Evolutionary conservation across 257 asterid genomes (phyloP).

Genomic region (Nicotiana sylvestris): DNA sequence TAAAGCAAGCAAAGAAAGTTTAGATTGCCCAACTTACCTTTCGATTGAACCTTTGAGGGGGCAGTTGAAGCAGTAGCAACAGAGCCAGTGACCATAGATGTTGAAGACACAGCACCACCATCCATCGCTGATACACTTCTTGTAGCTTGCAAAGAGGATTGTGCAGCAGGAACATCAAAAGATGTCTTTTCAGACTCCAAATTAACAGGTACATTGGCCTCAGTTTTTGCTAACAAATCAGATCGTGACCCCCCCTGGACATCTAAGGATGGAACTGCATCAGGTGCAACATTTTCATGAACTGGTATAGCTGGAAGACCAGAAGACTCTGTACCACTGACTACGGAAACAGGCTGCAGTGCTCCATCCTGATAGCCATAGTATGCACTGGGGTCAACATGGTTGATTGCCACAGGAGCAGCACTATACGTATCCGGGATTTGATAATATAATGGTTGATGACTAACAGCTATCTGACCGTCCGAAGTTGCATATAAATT

Average conservation of each 20-base stretch:
- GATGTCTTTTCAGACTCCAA: conserved; percentile 19
- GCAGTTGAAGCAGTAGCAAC: conserved; percentile 38
- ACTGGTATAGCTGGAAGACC: conserved; percentile 27
- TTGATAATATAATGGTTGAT: conserved; percentile 60
- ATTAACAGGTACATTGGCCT: conserved; percentile 20
- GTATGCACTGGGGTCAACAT: conserved; percentile 49
- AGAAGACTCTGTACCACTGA: conserved; percentile 35
- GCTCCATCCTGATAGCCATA: conserved; percentile 55
- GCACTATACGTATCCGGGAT: conserved; percentile 43
- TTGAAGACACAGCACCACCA: conserved; percentile 31
- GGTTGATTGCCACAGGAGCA: conserved; percentile 47
- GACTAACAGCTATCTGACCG: conserved; percentile 51
- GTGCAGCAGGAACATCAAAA: conserved; percentile 30
- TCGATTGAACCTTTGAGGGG: conserved; percentile 54
- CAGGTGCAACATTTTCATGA: conserved; percentile 23
- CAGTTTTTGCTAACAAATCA: conserved; percentile 26
- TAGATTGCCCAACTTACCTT: conserved; percentile 41
- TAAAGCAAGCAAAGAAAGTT: not conserved
- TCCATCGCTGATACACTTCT: conserved; percentile 25
- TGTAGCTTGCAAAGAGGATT: conserved; percentile 24
- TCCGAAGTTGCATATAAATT: conserved; percentile 44
- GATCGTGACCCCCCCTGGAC: conserved; percentile 28
- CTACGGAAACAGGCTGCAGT: conserved; percentile 31
- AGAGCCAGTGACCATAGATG: conserved; percentile 33
- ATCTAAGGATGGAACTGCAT: conserved; percentile 24